A percentile compares a stretch with the other conserved stretches of the same genome.
Conservation (phyloP, 2,329 filamentous ascomycete species). For the Tricladium varicosporioides region DNA sequence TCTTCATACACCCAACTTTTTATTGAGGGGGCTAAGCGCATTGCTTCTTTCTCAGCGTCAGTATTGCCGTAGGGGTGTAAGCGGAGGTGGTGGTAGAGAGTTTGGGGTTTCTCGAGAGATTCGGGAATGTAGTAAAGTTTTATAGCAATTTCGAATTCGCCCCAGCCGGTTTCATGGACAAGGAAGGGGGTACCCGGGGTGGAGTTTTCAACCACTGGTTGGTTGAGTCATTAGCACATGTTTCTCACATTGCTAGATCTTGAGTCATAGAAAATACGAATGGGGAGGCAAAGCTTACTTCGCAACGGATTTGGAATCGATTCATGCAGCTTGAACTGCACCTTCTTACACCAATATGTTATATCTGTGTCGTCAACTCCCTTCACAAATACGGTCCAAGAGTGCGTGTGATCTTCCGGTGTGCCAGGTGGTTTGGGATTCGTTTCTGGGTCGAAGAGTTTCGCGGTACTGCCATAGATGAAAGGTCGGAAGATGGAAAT, state of each 20-base stretch:
- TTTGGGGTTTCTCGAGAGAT: conserved; percentile 89
- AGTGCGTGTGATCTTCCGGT: conserved; percentile 91
- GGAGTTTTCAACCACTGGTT: conserved; percentile 67
- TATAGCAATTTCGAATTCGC: conserved; percentile 95
- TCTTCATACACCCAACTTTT: conserved; percentile 85
- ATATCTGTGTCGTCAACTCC: conserved; percentile 88
- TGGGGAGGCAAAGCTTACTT: conserved; percentile 58
- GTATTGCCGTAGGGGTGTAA: conserved; percentile 87
- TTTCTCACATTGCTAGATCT: too few species aligned
- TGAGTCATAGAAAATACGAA: too few species aligned
- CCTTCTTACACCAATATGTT: conserved; percentile 92
- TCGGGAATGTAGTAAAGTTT: conserved; percentile 91
- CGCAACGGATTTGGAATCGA: conserved; percentile 90
- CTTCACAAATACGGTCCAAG: conserved; percentile 92
- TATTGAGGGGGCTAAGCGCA: conserved; percentile 60
- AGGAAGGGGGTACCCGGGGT: conserved; percentile 65
- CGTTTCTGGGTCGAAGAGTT: conserved; percentile 72
- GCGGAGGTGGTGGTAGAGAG: conserved; percentile 88
- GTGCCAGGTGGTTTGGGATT: conserved; percentile 75
- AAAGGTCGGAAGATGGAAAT: conserved; percentile 63
- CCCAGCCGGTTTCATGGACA: conserved; percentile 93
- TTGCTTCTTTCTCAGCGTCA: conserved; percentile 65
- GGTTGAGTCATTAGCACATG: neutral
- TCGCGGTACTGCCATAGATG: conserved; percentile 77
- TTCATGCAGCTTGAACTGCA: conserved; percentile 97